Conservation (phyloP, 2,329 filamentous ascomycete genomes). For the Cadophora luteo-olivacea region DNA sequence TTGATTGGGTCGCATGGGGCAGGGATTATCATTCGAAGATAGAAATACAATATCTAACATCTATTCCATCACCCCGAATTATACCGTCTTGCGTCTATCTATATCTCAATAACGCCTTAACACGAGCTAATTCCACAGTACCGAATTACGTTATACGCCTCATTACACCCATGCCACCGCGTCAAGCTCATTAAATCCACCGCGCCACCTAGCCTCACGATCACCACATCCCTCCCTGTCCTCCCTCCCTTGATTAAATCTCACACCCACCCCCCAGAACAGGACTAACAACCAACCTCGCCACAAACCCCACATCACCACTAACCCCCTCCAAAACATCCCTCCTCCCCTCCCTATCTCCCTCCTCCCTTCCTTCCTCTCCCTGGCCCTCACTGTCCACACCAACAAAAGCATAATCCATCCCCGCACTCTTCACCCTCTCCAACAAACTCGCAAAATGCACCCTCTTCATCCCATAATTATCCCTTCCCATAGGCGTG, state of each 20-base stretch:
- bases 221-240: no score
- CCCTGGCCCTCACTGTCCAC: not conserved
- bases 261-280: not conserved
- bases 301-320: not conserved
- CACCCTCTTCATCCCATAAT: constrained; percentile 2
- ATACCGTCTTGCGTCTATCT: not conserved
- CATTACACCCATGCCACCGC: not conserved
- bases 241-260: not conserved
- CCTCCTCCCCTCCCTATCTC: not conserved
- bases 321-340: not conserved
- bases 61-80: not conserved
- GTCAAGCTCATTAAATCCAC: not conserved
- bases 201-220: not conserved
- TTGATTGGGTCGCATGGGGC: not conserved
- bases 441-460: constrained; percentile 3
- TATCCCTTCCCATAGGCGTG: not conserved
- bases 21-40: not conserved
- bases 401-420: not conserved
- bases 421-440: not conserved
- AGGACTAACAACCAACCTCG: not conserved
- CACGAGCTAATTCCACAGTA: not conserved
- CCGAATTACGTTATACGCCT: not conserved
- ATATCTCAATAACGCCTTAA: not conserved
- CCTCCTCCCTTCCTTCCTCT: not conserved
- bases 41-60: not conserved